Evolutionary conservation across 805 yeast species (phyloP).

Genomic region (Clavispora fructus): DNA sequence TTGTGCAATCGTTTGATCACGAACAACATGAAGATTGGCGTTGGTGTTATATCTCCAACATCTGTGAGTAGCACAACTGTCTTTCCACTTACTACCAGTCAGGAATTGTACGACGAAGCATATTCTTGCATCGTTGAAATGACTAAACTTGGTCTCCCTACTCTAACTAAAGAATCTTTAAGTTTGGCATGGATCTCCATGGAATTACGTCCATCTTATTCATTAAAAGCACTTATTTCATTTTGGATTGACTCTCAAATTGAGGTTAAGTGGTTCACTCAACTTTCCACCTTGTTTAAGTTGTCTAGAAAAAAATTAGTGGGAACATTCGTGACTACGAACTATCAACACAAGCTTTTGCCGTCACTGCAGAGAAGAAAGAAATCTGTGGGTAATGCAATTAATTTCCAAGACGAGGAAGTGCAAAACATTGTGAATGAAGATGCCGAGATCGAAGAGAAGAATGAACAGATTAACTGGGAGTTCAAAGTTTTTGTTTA

Average conservation of each 20-base stretch:
- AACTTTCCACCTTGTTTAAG: slow-evolving; percentile 46
- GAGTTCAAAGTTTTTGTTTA: slow-evolving; percentile 47
- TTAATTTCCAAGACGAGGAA: slow-evolving; percentile 38
- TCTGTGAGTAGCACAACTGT: slow-evolving; percentile 37
- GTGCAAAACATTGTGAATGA: slow-evolving; percentile 35
- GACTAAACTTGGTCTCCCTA: slow-evolving; percentile 20
- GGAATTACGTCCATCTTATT: slow-evolving; percentile 43
- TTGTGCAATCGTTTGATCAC: slow-evolving; percentile 25
- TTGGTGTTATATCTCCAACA: slow-evolving; percentile 26
- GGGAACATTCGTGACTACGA: slow-evolving; percentile 32
- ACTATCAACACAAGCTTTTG: slow-evolving; percentile 35
- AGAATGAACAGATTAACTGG: slow-evolving; percentile 56
- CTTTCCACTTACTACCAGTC: slow-evolving; percentile 43
- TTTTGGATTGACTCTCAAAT: slow-evolving; percentile 57
- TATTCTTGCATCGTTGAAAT: slow-evolving; percentile 56
- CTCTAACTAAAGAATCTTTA: slow-evolving; percentile 42
- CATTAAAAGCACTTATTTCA: slow-evolving; percentile 41
- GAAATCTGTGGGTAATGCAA: slow-evolving; percentile 19
- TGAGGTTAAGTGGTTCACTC: slow-evolving; percentile 53
- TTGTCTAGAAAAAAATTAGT: slow-evolving; percentile 40
- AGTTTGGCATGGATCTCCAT: slow-evolving; percentile 56
- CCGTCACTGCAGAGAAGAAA: slow-evolving; percentile 40
- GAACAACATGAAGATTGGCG: slow-evolving; percentile 32
- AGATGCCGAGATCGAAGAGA: slow-evolving; percentile 31
- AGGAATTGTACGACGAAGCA: slow-evolving; percentile 37